Percentiles rank a stretch among this genome's conserved stretches.
Evolutionary conservation across 2,329 filamentous ascomycete genomes (phyloP).

Genomic region (Nigrospora oryzae): DNA sequence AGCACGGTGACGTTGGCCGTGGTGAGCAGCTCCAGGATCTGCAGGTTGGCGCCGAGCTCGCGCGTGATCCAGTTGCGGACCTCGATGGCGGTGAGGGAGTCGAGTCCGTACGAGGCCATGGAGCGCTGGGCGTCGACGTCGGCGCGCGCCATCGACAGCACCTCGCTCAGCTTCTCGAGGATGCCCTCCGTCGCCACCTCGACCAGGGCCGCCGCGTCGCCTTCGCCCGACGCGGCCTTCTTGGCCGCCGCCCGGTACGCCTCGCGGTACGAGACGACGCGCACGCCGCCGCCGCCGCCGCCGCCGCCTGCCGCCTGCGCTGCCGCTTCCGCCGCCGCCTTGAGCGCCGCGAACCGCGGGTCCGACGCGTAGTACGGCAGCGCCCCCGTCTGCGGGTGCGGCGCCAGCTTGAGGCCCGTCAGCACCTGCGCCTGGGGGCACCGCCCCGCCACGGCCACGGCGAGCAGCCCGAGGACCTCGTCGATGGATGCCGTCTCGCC

Average conservation of each 20-base stretch:
- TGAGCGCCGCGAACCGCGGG: constrained; percentile 42
- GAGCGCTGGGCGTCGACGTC: constrained; percentile 11
- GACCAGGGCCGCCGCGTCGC: constrained; percentile 14
- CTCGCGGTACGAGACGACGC: constrained; percentile 13
- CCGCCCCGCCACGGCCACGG: constrained; percentile 8
- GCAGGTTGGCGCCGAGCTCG: background rate
- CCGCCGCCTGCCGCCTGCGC: constrained; percentile 23
- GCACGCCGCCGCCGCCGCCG: background rate
- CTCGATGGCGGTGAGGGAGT: background rate
- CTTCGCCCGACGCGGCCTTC: background rate
- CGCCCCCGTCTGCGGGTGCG: constrained; percentile 13
- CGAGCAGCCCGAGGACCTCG: constrained; percentile 16
- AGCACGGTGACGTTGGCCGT: too few species aligned
- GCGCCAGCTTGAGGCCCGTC: constrained; percentile 20
- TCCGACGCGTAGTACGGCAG: constrained; percentile 46
- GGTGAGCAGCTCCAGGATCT: too few species aligned
- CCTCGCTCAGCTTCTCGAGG: constrained; percentile 17
- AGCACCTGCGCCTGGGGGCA: constrained; percentile 12
- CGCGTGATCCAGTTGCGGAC: background rate
- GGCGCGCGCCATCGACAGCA: constrained; percentile 9
- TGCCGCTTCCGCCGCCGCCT: constrained; percentile 22
- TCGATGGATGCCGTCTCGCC: constrained; percentile 5
- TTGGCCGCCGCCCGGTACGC: constrained; percentile 16
- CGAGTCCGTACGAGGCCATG: constrained; percentile 4
- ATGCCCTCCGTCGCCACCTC: constrained; percentile 16